Base-by-base conservation (phyloP, 306 rosid genomes). In the Dryas drummondii region DNA sequence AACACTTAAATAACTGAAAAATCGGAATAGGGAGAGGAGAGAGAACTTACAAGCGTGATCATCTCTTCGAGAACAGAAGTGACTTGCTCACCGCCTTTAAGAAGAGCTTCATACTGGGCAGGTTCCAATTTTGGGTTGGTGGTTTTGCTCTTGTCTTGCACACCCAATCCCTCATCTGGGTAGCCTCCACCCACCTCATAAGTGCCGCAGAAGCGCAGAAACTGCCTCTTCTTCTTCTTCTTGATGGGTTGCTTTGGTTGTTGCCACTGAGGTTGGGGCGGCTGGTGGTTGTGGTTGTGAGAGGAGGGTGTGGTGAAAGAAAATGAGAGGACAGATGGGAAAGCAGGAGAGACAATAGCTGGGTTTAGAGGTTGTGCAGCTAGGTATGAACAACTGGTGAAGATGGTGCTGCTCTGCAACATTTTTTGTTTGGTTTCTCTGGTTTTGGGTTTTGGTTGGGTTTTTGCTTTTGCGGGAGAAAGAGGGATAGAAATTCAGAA, bases 11-110 rank as follows among this genome's bases (percentile, higher is more conserved):
- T 12, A 6, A 32, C 27, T 60, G 8, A 17, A 60, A 12, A 12
- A 12, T 32, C 7, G 53, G 16, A 45, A 32, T 15, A 14, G 19
- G 57, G 16, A 19, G 19, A 81, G 22, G 11, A 42, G 32, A 3
- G 50, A 67, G 44, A 66, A 71, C 93, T 73, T 61, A 94, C 98
- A 32, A 94, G 87, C 59, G 76, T 52, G 72, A 91, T 86, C 86
- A 91, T 90, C 80, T 91, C 96, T 71, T 94, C 74, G 17, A 94
- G 90, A 76, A 94, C 97, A 66, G 98, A 94, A 51, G 89, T 84
- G 68, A 94, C 97, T 71, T 94, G 98, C n/a, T 94, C 94, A 0
- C 96, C 98, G 19, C 98, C 98, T 58, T 68, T 86, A 64, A 94
- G 93, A 5, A 94, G 89, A 6, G 97, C 91, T 51, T 91, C 86